phyloP scores from a whole-genome alignment of 768 basidiomycete genomes.

The Rhodotorula taiwanensis region DNA sequence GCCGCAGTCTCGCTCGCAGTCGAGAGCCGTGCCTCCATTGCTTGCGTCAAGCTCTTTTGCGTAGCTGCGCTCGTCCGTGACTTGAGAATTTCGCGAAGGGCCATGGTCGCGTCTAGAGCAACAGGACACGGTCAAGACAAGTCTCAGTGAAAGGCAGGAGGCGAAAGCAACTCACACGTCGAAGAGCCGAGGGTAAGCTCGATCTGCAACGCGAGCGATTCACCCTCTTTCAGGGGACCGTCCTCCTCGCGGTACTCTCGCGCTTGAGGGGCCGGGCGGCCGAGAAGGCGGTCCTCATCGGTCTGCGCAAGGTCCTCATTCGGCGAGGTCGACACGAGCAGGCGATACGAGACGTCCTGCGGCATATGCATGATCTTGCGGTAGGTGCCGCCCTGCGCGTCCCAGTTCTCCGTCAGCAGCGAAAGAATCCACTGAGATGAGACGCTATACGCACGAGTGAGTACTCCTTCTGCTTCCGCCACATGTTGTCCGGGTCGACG shows the following conservation, averaged over 20 bases:
- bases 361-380: conserved; percentile 84
- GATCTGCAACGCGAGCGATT: conserved; percentile 81
- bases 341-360: conserved; percentile 69
- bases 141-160: background rate
- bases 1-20: no score
- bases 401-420: background rate
- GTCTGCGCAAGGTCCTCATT: conserved; percentile 85
- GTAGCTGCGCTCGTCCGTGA: conserved; percentile 53
- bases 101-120: conserved; percentile 87
- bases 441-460: conserved; percentile 19
- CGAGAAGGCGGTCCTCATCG: conserved; percentile 86
- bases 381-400: conserved; percentile 80
- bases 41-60: conserved; percentile 28
- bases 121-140: no score
- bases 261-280: conserved; percentile 63
- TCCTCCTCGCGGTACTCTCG: conserved; percentile 43
- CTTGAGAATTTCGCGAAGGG: conserved; percentile 86
- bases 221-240: conserved; percentile 52
- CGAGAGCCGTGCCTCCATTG: conserved; percentile 28
- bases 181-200: conserved; percentile 77
- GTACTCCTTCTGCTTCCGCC: conserved; percentile 70
- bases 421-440: background rate
- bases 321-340: conserved; percentile 84
- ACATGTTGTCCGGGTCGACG: conserved; percentile 80
- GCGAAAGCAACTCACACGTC: conserved; percentile 53